These are phyloP conservation scores for Erodium texanum DNA, from an alignment of 441 rosid genomes.

Conservation along the genomic window DNA sequence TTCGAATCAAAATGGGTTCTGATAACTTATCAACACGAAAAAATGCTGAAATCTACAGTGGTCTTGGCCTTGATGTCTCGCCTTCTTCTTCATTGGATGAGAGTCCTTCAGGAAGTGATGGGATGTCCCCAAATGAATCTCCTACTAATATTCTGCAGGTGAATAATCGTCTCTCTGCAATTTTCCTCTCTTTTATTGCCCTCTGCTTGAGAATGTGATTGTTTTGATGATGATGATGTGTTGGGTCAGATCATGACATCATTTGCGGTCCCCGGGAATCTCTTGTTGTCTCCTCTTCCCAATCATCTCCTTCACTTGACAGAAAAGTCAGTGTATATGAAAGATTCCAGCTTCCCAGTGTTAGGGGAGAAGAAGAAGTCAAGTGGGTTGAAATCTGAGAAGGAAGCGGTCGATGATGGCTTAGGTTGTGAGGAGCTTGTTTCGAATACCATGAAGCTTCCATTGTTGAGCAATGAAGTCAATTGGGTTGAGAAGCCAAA, in stretches of 20 bases:
- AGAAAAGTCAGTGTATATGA: conserved; percentile 25
- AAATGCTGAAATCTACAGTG: conserved; percentile 82
- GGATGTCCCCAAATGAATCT: conserved; percentile 44
- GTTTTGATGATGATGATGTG: conserved; percentile 20
- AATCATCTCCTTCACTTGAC: conserved; percentile 39
- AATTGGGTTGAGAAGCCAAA: conserved; percentile 42
- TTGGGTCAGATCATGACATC: conserved; percentile 53
- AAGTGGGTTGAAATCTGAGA: conserved; percentile 29
- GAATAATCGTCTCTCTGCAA: conserved; percentile 20
- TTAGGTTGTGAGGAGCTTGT: conserved; percentile 60
- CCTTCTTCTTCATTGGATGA: conserved; percentile 79
- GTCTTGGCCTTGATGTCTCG: conserved; percentile 88
- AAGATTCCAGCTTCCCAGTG: conserved; percentile 19
- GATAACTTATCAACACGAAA: conserved; percentile 61
- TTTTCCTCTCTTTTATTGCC: conserved; percentile 15
- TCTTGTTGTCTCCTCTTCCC: conserved; percentile 53
- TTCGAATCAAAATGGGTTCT: conserved; percentile 79
- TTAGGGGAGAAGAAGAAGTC: conserved; percentile 31
- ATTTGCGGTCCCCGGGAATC: conserved; percentile 29
- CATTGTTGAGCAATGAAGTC: conserved; percentile 40
- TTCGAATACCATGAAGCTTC: conserved; percentile 59
- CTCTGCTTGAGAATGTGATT: conserved; percentile 9
- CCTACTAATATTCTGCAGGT: conserved; percentile 67
- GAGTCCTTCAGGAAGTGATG: conserved; percentile 79
- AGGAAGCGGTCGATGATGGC: conserved; percentile 36